These are phyloP conservation scores for Leptodontidium sp. DNA, from an alignment of 2,329 filamentous ascomycete genomes.

Conservation along the genomic window DNA sequence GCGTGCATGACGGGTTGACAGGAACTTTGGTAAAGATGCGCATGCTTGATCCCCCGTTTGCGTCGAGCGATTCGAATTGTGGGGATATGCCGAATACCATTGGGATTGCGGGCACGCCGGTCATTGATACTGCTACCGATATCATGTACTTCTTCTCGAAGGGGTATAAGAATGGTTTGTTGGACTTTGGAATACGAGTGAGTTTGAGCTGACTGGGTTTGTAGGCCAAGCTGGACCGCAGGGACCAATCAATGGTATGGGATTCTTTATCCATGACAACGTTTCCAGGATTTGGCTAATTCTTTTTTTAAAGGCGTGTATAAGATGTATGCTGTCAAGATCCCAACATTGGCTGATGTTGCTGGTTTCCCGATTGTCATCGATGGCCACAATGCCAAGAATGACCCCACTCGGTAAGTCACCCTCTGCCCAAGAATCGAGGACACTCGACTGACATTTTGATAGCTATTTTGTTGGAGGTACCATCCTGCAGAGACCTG, in stretches of 20 bases:
- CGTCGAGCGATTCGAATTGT: constrained; percentile 25
- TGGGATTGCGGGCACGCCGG: constrained; percentile 35
- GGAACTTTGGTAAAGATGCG: constrained; percentile 57
- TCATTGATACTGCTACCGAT: constrained; percentile 36
- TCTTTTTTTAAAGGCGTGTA: constrained; percentile 26
- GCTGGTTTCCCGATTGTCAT: constrained; percentile 32
- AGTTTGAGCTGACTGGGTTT: constrained; percentile 5
- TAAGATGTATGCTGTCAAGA: constrained; percentile 35
- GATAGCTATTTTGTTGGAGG: constrained; percentile 27
- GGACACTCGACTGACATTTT: not conserved
- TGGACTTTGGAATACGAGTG: not conserved
- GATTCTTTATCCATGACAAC: not conserved
- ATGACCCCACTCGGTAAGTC: constrained; percentile 24
- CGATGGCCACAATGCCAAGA: constrained; percentile 28
- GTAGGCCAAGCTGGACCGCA: constrained; percentile 20
- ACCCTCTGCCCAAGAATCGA: not conserved
- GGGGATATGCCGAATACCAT: constrained; percentile 35
- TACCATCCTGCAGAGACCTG: constrained; percentile 25
- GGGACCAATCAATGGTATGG: constrained; percentile 23
- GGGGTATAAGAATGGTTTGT: constrained; percentile 30
- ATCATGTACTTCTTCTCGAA: constrained; percentile 38
- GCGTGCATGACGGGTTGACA: constrained; percentile 62
- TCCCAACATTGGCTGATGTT: constrained; percentile 28
- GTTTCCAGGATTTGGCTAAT: not conserved
- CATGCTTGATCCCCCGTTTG: constrained; percentile 58